Conservation (phyloP, 169 alveolate species). For the Eimeria acervulina region DNA sequence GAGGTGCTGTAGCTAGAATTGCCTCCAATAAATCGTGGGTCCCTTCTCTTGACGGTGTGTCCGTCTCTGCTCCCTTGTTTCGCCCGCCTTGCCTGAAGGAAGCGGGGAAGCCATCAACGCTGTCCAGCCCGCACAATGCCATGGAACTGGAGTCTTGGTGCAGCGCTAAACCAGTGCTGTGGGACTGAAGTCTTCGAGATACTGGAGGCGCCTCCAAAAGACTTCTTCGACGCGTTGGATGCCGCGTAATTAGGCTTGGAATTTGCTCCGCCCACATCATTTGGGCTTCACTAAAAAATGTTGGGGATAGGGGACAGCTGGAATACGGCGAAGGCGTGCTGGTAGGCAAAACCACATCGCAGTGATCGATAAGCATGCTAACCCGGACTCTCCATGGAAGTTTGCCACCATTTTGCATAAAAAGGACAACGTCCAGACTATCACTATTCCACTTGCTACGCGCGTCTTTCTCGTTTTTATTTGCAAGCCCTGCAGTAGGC, state of each 20-base stretch:
- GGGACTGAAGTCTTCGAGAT: constrained; percentile 6
- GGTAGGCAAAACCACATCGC: constrained; percentile 46
- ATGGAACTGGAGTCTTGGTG: neutral
- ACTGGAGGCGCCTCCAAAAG: neutral
- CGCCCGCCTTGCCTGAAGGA: neutral
- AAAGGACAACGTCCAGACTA: constrained; percentile 11
- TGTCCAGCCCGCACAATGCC: neutral
- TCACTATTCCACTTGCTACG: neutral
- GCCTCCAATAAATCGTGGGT: neutral
- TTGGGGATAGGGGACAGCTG: neutral
- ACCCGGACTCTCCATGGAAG: constrained; percentile 59
- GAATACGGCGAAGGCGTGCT: constrained; percentile 57
- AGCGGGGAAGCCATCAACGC: constrained; percentile 6
- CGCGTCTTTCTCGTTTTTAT: neutral
- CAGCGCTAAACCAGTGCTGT: neutral
- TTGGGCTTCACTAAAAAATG: neutral
- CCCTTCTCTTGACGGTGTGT: neutral
- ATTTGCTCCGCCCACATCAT: neutral
- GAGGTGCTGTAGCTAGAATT: constrained; percentile 11
- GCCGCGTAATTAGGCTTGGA: neutral
- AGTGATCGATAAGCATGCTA: constrained; percentile 27
- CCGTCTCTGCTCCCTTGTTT: neutral
- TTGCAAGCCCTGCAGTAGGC: neutral
- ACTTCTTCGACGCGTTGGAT: neutral
- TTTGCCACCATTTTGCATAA: neutral